Percentiles rank a stretch among this genome's conserved stretches.
These are phyloP conservation scores for Phallus indusiatus DNA, from an alignment of 768 basidiomycete species.

Conservation along the genomic window DNA sequence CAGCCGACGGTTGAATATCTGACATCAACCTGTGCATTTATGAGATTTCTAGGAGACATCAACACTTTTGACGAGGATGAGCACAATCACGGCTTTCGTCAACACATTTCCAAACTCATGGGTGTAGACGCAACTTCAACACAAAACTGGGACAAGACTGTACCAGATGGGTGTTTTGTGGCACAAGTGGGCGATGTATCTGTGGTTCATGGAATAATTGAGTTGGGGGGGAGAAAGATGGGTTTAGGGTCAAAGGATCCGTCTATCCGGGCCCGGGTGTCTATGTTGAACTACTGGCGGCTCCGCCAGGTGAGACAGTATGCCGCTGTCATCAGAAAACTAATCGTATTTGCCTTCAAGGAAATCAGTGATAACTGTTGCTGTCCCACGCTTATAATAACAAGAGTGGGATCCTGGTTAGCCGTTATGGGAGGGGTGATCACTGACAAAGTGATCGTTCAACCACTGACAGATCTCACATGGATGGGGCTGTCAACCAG, in stretches of 20 bases:
- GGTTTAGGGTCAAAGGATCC: slow-evolving; percentile 6
- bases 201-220: background rate
- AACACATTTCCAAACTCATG: too few relatives aligned
- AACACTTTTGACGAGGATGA: too few relatives aligned
- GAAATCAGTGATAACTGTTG: slow-evolving; percentile 9
- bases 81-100: too few relatives aligned
- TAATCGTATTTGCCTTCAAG: too few relatives aligned
- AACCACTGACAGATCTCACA: slow-evolving; percentile 7
- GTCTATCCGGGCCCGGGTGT: background rate
- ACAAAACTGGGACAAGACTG: too few relatives aligned
- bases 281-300: background rate
- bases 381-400: slow-evolving; percentile 10
- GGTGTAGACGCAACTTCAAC: too few relatives aligned
- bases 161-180: too few relatives aligned
- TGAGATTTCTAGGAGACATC: too few relatives aligned
- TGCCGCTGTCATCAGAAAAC: too few relatives aligned
- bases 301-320: background rate
- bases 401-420: slow-evolving; percentile 5
- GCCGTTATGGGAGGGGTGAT: slow-evolving; percentile 5
- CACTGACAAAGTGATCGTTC: slow-evolving; percentile 10
- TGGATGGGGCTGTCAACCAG: background rate
- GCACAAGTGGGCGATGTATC: too few relatives aligned
- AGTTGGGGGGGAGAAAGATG: background rate
- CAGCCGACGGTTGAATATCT: background rate
- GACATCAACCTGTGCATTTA: background rate